Conservation (phyloP, 306 rosid genomes). For the Malus sieversii region DNA sequence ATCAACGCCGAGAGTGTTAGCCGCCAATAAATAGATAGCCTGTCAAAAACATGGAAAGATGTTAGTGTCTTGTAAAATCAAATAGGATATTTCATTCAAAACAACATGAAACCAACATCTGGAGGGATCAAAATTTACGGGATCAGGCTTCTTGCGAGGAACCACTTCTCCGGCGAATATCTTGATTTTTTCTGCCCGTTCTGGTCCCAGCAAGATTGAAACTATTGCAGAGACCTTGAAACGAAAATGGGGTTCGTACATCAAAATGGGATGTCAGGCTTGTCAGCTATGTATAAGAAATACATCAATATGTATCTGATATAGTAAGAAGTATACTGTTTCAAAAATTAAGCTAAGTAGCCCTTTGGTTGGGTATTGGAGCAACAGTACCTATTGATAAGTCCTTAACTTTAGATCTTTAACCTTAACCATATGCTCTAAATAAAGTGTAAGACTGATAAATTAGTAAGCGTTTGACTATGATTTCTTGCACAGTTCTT, state of each 20-base stretch:
- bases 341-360: background rate
- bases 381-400: no score
- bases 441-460: background rate
- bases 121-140: conserved; percentile 43
- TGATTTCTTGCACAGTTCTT: background rate
- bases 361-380: no score
- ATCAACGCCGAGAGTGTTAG: conserved; percentile 73
- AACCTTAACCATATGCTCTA: background rate
- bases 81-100: background rate
- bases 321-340: background rate
- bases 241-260: conserved; percentile 21
- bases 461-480: conserved; percentile 2
- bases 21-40: conserved; percentile 88
- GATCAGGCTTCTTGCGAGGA: conserved; percentile 98
- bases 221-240: conserved; percentile 94
- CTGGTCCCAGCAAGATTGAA: conserved; percentile 74
- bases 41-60: conserved; percentile 30
- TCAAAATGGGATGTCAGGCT: background rate
- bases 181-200: conserved; percentile 78
- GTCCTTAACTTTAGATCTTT: background rate
- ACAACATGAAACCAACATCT: background rate
- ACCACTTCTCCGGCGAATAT: conserved; percentile 98
- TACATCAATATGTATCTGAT: background rate
- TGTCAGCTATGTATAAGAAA: background rate
- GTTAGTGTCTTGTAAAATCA: background rate